A percentile compares a stretch with the other conserved stretches of the same genome.
phyloP scores from a whole-genome alignment of 345 rosid genomes.

The Laguncularia racemosa region DNA sequence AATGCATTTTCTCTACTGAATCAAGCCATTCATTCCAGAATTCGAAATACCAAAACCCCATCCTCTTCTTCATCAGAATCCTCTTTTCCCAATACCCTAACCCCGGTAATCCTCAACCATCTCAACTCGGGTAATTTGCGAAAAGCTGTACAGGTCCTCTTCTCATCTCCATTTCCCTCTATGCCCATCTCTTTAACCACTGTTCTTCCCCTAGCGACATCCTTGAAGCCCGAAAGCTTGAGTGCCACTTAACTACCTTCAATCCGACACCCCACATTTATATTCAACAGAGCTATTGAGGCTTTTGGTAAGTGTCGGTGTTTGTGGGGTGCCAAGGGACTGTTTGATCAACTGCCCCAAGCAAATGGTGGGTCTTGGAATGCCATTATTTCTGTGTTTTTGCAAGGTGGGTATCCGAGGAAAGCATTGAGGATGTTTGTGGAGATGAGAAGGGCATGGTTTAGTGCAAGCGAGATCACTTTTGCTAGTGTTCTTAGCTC shows the following conservation, averaged over 20 bases:
- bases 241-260: conserved; percentile 53
- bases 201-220: conserved; percentile 41
- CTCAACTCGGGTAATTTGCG: conserved; percentile 39
- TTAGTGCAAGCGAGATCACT: conserved; percentile 48
- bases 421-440: conserved; percentile 39
- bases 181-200: conserved; percentile 50
- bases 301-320: conserved; percentile 50
- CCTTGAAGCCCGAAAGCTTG: conserved; percentile 68
- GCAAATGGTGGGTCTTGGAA: conserved; percentile 96
- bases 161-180: conserved; percentile 48
- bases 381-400: conserved; percentile 56
- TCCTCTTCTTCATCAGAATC: neutral
- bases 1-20: conserved; percentile 25
- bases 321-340: conserved; percentile 44
- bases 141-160: conserved; percentile 55
- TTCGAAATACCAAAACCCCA: conserved; percentile 15
- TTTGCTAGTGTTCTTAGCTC: conserved; percentile 49
- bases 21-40: conserved; percentile 14
- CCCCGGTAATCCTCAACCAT: conserved; percentile 22
- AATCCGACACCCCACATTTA: conserved; percentile 39
- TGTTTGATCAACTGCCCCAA: conserved; percentile 83
- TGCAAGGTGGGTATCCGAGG: conserved; percentile 21
- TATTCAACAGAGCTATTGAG: conserved; percentile 70
- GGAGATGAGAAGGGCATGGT: conserved; percentile 44
- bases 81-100: conserved; percentile 17